A percentile compares a stretch with the other conserved stretches of the same genome.
Conservation (phyloP, 1,284 basidiomycete species). For the Apiotrichum brassicae region DNA sequence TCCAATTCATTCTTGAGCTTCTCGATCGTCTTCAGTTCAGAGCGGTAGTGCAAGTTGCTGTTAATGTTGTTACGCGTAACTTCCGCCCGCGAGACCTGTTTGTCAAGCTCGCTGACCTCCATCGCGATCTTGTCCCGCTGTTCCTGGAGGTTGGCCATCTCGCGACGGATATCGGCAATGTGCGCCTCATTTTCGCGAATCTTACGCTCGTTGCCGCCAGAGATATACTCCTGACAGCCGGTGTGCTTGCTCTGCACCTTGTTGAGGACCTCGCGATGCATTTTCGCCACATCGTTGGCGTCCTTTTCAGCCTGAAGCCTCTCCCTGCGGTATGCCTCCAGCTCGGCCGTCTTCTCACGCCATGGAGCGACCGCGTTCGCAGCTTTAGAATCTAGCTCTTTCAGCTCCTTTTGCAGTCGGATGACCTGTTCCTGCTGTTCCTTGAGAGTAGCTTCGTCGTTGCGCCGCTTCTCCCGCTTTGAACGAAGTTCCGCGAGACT, state of each 20-base stretch:
- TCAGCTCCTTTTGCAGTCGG: constrained; percentile 32
- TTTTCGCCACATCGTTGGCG: constrained; percentile 25
- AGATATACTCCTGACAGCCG: constrained; percentile 54
- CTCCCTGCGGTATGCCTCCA: constrained; percentile 32
- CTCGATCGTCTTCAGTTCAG: constrained; percentile 61
- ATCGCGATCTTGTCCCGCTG: constrained; percentile 53
- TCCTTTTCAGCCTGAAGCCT: constrained; percentile 32
- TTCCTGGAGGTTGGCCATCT: constrained; percentile 52
- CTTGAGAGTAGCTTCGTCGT: constrained; percentile 58
- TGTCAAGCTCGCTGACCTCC: constrained; percentile 49
- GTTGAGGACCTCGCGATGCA: constrained; percentile 29
- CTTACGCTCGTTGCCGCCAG: constrained; percentile 59
- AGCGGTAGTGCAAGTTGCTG: constrained; percentile 76
- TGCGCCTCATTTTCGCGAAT: constrained; percentile 59
- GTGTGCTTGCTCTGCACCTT: constrained; percentile 38
- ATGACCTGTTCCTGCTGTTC: constrained; percentile 58
- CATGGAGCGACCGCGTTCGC: constrained; percentile 37
- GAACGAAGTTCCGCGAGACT: constrained; percentile 58
- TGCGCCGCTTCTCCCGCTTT: constrained; percentile 59
- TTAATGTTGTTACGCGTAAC: constrained; percentile 66
- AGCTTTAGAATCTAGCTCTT: constrained; percentile 34
- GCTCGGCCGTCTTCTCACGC: constrained; percentile 37
- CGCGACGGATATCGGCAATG: constrained; percentile 49
- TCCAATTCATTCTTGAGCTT: constrained; percentile 67
- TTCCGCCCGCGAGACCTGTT: constrained; percentile 57